Base-by-base conservation (phyloP, 1,139 yeast genomes). In the Lodderomyces parapsilosis region DNA sequence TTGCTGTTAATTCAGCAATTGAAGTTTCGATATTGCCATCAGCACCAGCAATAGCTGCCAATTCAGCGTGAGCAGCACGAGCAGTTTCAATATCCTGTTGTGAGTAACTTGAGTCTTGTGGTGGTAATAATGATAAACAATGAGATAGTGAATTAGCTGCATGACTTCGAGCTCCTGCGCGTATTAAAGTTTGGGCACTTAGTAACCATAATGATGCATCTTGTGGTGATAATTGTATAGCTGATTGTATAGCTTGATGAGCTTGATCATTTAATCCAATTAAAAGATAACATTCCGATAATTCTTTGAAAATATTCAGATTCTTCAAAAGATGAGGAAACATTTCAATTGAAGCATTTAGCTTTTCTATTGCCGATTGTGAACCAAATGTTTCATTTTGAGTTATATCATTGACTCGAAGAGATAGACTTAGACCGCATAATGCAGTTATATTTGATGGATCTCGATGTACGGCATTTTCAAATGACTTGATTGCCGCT, bases 21-120 rank as follows among this genome's bases (percentile, higher is more conserved):
- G 78, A 73, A 35, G 63, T 52, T 43, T 76, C 78, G 39, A 73
- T 65, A 52, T 78, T 70, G 17, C 75, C 75, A 36, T 76, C 77
- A n/a, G 74, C 68, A 2, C 78, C 73, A 10, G 78, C 77, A 23
- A 78, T 65, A 8, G 78, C 74, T 0, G 81, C 82, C 43, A 79
- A 59, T 50, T 77, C 80, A 3, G 78, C 73, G 56, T 78, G 83
- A 3, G 77, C 74, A 19, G 74, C 68, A 44, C 81, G 61, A 0
- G 80, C 77, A 1, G 76, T 66, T 45, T 76, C 78, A 20, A 75
- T 58, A 43, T 74, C 72, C 11, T 46, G 53, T 8, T 50, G 44
- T 39, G 65, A 48, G 43, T 61, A 64, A 11, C 59, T 58, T 42
- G 19, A 55, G 43, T 31, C 25, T 24, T 13, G 8, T n/a, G 63